phyloP scores from a whole-genome alignment of 306 rosid species.

The Mimosa bimucronata region DNA sequence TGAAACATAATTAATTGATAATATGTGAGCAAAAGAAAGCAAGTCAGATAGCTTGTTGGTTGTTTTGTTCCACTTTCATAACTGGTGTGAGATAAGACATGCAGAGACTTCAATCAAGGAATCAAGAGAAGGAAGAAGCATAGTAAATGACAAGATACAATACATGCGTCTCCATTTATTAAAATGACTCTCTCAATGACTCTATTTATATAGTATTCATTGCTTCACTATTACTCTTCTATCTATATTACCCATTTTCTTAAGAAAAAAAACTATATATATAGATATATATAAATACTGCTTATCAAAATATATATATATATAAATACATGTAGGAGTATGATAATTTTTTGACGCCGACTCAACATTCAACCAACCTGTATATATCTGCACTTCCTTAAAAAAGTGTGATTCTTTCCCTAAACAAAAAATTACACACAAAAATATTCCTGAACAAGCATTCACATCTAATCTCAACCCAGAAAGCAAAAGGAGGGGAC shows the following conservation, averaged over 20 bases:
- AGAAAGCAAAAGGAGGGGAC: not conserved
- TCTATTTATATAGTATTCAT: too few species aligned
- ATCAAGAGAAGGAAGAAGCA: too few species aligned
- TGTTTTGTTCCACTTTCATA: conserved; percentile 47
- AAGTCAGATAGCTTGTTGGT: conserved; percentile 33
- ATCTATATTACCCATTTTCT: too few species aligned
- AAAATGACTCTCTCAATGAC: too few species aligned
- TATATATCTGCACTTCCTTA: too few species aligned
- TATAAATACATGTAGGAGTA: too few species aligned
- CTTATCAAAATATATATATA: too few species aligned
- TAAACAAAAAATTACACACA: not conserved
- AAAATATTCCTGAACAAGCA: not conserved
- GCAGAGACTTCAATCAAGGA: conserved; percentile 32
- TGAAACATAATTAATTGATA: conserved; percentile 36
- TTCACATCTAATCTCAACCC: not conserved
- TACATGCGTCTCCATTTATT: too few species aligned
- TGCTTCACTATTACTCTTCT: too few species aligned
- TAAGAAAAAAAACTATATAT: too few species aligned
- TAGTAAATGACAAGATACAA: not conserved
- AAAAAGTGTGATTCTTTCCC: conserved; percentile 4
- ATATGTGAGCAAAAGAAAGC: conserved; percentile 35
- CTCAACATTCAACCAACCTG: too few species aligned
- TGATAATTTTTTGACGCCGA: not conserved
- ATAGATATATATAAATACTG: too few species aligned
- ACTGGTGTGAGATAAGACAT: conserved; percentile 41